Conservation (phyloP, 495 filamentous ascomycete species). For the Neurospora africana region DNA sequence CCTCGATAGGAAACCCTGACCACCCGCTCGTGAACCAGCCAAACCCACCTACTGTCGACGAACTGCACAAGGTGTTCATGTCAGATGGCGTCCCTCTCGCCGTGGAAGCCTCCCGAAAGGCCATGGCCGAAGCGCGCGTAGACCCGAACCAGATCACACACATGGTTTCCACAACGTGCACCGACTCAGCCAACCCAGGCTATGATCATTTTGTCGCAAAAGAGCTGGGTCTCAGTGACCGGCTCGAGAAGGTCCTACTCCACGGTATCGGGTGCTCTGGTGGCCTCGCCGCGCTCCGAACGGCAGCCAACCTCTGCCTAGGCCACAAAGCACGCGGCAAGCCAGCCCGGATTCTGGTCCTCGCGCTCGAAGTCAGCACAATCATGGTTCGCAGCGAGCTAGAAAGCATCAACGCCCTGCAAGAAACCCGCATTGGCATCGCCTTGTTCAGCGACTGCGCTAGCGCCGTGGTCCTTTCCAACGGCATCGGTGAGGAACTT, state of each 20-base stretch:
- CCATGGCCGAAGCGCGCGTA: slow-evolving; percentile 44
- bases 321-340: slow-evolving; percentile 41
- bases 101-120: slow-evolving; percentile 46
- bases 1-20: slow-evolving; percentile 46
- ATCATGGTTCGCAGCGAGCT: slow-evolving; percentile 49
- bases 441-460: slow-evolving; percentile 57
- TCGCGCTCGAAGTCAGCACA: slow-evolving; percentile 52
- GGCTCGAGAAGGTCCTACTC: slow-evolving; percentile 48
- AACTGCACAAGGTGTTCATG: slow-evolving; percentile 45
- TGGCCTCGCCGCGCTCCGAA: slow-evolving; percentile 50
- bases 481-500: slow-evolving; percentile 31
- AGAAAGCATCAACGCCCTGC: slow-evolving; percentile 39
- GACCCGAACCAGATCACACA: slow-evolving; percentile 47
- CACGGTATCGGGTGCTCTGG: slow-evolving; percentile 57
- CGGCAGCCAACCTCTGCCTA: slow-evolving; percentile 50
- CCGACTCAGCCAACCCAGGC: slow-evolving; percentile 57
- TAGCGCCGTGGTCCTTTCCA: slow-evolving; percentile 47
- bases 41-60: slow-evolving; percentile 42
- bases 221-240: slow-evolving; percentile 36
- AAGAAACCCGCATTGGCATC: slow-evolving; percentile 46
- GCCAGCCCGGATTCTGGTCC: slow-evolving; percentile 45
- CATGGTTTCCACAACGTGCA: slow-evolving; percentile 55
- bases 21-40: slow-evolving; percentile 46
- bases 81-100: slow-evolving; percentile 49
- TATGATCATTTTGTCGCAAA: slow-evolving; percentile 55